Evolutionary conservation across 164 flowering plant species (phyloP), one percentile per base, ranked within the genome.

Genomic region (Umbellularia californica): DNA sequence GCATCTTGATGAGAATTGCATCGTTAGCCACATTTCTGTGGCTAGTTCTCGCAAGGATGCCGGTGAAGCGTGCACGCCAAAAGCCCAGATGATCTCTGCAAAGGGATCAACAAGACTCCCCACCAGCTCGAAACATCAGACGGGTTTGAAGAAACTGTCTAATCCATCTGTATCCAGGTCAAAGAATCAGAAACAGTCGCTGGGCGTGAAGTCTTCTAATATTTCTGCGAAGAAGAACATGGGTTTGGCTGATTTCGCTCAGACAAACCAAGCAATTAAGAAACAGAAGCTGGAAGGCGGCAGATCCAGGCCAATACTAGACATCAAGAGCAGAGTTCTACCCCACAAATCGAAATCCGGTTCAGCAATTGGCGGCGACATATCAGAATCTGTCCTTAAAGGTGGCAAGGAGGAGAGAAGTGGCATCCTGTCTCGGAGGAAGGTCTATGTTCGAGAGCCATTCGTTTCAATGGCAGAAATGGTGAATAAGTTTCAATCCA

Each of bases 201-300:
- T 90, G 20, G 76, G 79, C 27, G 74, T 25, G 69, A 87, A 86
- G 10, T 41, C 47, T 41, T 41, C 65, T 13, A 74, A 71, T n/a
- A 15, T 62, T 20, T 24, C 79, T 75, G 74, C 77, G 24, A 92
- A 85, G 24, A 92, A 85, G 65, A 87, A 72, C 30, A 64, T 77
- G 35, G 72, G 78, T 19, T 84, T 86, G 51, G 81, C 85, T 24
- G 87, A 79, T 75, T 74, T 91, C 24, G 87, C 84, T 33, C 97
- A 88, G 74, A 97, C 94, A 77, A 91, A 94, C 74, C 99, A 90
- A 74, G 98, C 99, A 66, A 89, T 96, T 65, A 96, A 96, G 85
- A 81, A 89, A 51, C 99, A 96, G 83, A 92, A 94, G 81, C 83
- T 94, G 73, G 99, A 94, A 0, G 95, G 84, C 51, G 98, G 98